A percentile compares a stretch with the other conserved stretches of the same genome.
Evolutionary conservation across 140 eudicot genomes (phyloP).

Genomic region (Erigeron philadelphicus): DNA sequence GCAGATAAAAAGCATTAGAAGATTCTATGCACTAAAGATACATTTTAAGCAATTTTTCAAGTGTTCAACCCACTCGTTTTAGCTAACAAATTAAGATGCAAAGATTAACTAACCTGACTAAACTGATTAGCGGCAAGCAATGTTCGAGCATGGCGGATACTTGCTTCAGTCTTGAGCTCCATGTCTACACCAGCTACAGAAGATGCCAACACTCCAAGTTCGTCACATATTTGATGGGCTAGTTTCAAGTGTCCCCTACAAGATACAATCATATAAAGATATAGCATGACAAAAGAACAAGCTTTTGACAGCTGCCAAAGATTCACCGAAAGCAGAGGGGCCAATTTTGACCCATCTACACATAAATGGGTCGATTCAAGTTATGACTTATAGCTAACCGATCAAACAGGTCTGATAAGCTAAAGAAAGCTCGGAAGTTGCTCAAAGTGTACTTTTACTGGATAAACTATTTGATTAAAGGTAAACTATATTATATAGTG

Average conservation of each 20-base stretch:
- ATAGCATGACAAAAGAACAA: constrained; percentile 7
- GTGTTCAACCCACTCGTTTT: background rate
- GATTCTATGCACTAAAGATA: background rate
- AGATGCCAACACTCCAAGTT: constrained; percentile 88
- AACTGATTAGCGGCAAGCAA: constrained; percentile 90
- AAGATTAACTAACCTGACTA: constrained; percentile 47
- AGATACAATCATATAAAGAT: background rate
- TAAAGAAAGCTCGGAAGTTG: too few species aligned
- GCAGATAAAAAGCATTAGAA: background rate
- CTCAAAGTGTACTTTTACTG: too few species aligned
- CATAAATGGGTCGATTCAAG: background rate
- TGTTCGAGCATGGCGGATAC: constrained; percentile 91
- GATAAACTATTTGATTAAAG: too few species aligned
- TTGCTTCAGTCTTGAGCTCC: constrained; percentile 85
- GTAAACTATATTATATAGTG: too few species aligned
- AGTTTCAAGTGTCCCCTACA: constrained; percentile 78
- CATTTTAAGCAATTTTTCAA: background rate
- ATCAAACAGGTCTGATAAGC: background rate
- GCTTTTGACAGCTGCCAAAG: background rate
- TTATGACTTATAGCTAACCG: background rate
- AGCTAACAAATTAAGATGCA: background rate
- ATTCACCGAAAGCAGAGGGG: background rate
- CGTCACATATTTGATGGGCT: constrained; percentile 91
- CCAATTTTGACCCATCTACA: background rate
- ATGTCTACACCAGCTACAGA: constrained; percentile 88